Base-by-base conservation (phyloP, 352 stramenopile species). In the Phytophthora sp. region DNA sequence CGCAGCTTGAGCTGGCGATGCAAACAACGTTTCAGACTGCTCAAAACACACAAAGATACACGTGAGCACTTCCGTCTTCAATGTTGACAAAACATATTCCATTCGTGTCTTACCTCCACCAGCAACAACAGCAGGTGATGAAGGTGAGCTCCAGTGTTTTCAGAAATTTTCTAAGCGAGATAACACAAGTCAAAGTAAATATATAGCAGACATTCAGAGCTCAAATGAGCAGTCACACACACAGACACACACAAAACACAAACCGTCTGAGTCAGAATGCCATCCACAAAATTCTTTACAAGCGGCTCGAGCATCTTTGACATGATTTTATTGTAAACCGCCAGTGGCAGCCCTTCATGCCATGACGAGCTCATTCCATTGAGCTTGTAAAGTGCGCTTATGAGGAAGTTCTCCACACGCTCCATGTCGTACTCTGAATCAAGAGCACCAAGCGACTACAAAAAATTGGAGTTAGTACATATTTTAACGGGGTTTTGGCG, bases 301-400 rank as follows among this genome's bases (percentile, higher is more conserved):
- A 95, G 58, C 15, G 85, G 87, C 13, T 85, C 59, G 8, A 93
- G 41, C 58, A 92, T 80, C 1, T 59, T 60, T 31, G 74, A 71
- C 57, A 84, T 74, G 30, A 86, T 63, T 23, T 80, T 82, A 54
- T 73, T 72, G 65, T 92, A 95, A 7, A 91, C 80, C 2, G 63
- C 46, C 0, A 55, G 11, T 2, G 79, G 76, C 1, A 93, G 61
- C 0, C 82, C 85, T 66, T 91, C 87, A 8, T 73, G 73, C 87
- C 87, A 95, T n/a, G 71, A 78, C 8, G 73, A 64, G 20, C 63
- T 80, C 26, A 92, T 77, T 16, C 64, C 71, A 33, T 88, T 82
- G 5, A 95, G 62, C 63, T 91, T 90, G 68, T 89, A 89, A 13
- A 93, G 59, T 4, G 61, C 51, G 15, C 67, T 64, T 53, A 89